Evolutionary conservation across 208 protist genomes (phyloP).

Genomic region (Entamoeba invadens): DNA sequence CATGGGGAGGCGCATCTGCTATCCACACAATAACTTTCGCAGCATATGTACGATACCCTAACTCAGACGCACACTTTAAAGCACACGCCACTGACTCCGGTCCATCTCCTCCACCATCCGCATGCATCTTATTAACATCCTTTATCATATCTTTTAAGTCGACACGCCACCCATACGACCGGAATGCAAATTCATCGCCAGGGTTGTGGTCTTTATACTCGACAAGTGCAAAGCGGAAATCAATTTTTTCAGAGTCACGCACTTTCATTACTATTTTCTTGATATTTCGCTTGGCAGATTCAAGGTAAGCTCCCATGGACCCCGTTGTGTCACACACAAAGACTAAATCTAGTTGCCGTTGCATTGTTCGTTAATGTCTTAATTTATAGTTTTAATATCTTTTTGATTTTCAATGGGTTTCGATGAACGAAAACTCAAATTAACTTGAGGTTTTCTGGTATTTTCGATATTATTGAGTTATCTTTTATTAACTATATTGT

Average conservation of each 20-base stretch:
- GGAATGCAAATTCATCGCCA: neutral
- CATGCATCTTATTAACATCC: neutral
- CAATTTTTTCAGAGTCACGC: neutral
- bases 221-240: neutral
- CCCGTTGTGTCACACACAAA: neutral
- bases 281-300: neutral
- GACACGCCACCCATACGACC: neutral
- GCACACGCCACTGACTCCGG: neutral
- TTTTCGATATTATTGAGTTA: too few relatives aligned
- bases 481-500: too few relatives aligned
- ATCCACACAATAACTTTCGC: neutral
- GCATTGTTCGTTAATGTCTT: too few relatives aligned
- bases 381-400: too few relatives aligned
- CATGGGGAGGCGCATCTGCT: neutral
- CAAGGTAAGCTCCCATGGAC: neutral
- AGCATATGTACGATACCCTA: neutral
- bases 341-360: neutral
- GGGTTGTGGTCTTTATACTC: neutral
- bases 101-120: neutral
- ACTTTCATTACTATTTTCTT: neutral
- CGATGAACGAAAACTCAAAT: too few relatives aligned
- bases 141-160: neutral
- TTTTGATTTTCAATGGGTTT: too few relatives aligned
- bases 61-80: neutral
- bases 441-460: too few relatives aligned